These are phyloP conservation scores for Paramecium sexaurelia DNA, from an alignment of 73 alveolate species.

Conservation along the genomic window DNA sequence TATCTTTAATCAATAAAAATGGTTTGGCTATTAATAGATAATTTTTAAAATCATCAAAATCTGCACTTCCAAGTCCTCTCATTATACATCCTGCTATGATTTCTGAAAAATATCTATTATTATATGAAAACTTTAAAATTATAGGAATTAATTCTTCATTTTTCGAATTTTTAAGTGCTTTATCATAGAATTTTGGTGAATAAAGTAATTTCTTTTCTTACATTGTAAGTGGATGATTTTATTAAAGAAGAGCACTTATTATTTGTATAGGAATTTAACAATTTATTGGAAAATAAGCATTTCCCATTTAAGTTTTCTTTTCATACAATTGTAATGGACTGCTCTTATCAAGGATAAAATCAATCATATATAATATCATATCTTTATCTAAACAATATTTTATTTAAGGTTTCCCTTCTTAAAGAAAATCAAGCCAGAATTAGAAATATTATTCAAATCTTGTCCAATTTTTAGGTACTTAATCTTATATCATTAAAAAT, in stretches of 20 bases:
- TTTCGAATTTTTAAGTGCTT: background rate
- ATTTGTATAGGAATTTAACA: constrained; percentile 29
- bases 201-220: constrained; percentile 47
- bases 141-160: constrained; percentile 30
- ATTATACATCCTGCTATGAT: constrained; percentile 29
- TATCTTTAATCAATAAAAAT: background rate
- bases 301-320: constrained; percentile 59
- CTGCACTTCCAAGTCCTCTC: constrained; percentile 6
- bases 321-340: constrained; percentile 66
- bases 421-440: constrained; percentile 66
- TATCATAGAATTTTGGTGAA: constrained; percentile 20
- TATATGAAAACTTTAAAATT: background rate
- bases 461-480: constrained; percentile 83
- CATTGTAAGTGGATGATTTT: background rate
- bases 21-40: background rate
- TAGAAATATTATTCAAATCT: constrained; percentile 79
- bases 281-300: constrained; percentile 26
- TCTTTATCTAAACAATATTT: constrained; percentile 45
- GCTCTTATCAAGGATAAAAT: constrained; percentile 71
- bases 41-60: constrained; percentile 9
- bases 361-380: constrained; percentile 68
- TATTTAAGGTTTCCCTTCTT: constrained; percentile 54
- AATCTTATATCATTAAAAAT: constrained; percentile 58
- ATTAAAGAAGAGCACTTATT: background rate
- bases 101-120: constrained; percentile 40